A percentile compares a stretch with the other conserved stretches of the same genome.
Conservation (phyloP, 805 yeast species). For the Saccharomycopsis sp. region DNA sequence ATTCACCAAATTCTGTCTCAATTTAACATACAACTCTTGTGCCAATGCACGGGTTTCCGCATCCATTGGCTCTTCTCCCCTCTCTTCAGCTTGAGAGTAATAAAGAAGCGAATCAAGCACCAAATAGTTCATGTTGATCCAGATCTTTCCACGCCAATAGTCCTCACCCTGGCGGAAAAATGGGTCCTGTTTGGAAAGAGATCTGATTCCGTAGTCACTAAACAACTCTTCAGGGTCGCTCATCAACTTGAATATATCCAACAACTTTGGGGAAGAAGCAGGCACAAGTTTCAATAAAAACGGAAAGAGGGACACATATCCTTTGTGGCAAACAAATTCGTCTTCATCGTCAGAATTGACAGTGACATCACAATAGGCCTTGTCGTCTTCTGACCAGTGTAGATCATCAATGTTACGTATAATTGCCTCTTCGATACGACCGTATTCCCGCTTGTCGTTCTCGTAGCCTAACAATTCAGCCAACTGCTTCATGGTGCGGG, state of each 20-base stretch:
- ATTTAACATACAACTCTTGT: constrained; percentile 43
- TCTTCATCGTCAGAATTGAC: constrained; percentile 68
- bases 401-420: constrained; percentile 57
- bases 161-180: constrained; percentile 72
- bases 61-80: constrained; percentile 25
- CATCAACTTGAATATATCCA: constrained; percentile 47
- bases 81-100: constrained; percentile 36
- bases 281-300: constrained; percentile 65
- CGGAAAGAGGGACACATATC: constrained; percentile 84
- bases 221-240: constrained; percentile 69
- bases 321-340: constrained; percentile 73
- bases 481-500: constrained; percentile 69
- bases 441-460: constrained; percentile 53
- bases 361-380: constrained; percentile 76
- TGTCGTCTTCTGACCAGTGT: constrained; percentile 71
- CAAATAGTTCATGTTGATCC: constrained; percentile 88
- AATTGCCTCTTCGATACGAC: constrained; percentile 48
- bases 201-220: constrained; percentile 73
- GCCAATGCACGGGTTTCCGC: constrained; percentile 34
- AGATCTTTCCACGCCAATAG: constrained; percentile 93
- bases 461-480: constrained; percentile 54
- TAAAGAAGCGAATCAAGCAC: constrained; percentile 60
- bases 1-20: constrained; percentile 60
- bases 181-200: constrained; percentile 62
- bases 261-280: constrained; percentile 32